Evolutionary conservation across 768 basidiomycete species (phyloP).

Genomic region (Russula abietina): DNA sequence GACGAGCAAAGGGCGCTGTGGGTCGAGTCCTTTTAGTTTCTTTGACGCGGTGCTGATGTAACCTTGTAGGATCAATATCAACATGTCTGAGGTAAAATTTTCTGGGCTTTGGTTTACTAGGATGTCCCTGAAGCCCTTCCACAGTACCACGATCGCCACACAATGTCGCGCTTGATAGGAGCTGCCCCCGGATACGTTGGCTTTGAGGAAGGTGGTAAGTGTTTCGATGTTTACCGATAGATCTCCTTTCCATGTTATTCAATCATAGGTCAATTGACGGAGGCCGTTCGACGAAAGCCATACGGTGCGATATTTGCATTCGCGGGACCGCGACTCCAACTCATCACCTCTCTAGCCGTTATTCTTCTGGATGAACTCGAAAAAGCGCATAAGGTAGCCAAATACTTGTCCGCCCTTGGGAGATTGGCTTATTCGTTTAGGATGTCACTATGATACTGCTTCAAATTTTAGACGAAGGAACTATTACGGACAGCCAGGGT

Average conservation of each 20-base stretch:
- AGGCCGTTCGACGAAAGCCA: conserved; percentile 57
- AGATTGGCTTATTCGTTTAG: conserved; percentile 28
- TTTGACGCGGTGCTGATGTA: conserved; percentile 4
- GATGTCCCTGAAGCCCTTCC: conserved; percentile 5
- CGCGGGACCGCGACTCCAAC: background rate
- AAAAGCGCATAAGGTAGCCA: conserved; percentile 73
- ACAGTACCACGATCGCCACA: conserved; percentile 89
- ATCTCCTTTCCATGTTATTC: background rate
- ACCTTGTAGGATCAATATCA: conserved; percentile 70
- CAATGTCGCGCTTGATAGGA: conserved; percentile 85
- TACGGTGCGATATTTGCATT: conserved; percentile 38
- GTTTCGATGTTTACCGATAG: conserved; percentile 18
- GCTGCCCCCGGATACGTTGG: conserved; percentile 90
- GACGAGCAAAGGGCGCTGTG: conserved; percentile 82
- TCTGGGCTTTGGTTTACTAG: background rate
- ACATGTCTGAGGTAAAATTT: conserved; percentile 72
- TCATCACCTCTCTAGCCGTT: conserved; percentile 39
- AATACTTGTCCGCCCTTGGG: background rate
- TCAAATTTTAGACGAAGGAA: conserved; percentile 88
- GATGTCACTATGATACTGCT: conserved; percentile 88
- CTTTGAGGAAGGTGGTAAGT: conserved; percentile 58
- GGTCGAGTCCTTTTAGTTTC: conserved; percentile 26
- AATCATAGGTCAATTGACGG: conserved; percentile 49
- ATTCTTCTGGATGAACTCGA: conserved; percentile 63
- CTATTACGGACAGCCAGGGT: conserved; percentile 85